Percentiles rank a stretch among this genome's conserved stretches.
Conservation (phyloP, 2,329 filamentous ascomycete genomes). For the Endocalyx cinctus region DNA sequence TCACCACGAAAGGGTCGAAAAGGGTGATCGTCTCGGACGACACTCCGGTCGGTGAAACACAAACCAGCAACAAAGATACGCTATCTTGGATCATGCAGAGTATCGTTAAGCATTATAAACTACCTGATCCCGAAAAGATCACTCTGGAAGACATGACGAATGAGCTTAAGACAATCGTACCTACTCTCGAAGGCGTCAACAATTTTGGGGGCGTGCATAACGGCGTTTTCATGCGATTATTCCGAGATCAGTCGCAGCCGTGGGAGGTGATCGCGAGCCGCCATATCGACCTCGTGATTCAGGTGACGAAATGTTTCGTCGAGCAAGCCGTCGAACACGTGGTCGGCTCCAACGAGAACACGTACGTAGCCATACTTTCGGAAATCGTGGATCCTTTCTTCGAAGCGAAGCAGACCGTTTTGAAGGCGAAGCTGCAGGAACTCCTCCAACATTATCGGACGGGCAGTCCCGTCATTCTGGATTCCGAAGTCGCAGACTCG, state of each 20-base stretch:
- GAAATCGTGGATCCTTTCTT: constrained; percentile 22
- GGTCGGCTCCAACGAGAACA: constrained; percentile 19
- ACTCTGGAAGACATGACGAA: constrained; percentile 9
- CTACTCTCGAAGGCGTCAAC: constrained; percentile 34
- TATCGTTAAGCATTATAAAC: constrained; percentile 27
- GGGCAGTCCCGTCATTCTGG: constrained; percentile 29
- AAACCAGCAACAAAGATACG: no score
- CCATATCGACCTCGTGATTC: constrained; percentile 29
- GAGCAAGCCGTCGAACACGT: constrained; percentile 31
- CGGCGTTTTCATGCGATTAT: constrained; percentile 33
- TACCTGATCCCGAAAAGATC: constrained; percentile 21
- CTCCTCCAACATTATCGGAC: constrained; percentile 32
- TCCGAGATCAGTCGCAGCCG: constrained; percentile 32
- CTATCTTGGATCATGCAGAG: no score
- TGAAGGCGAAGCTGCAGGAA: constrained; percentile 34
- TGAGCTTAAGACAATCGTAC: constrained; percentile 28
- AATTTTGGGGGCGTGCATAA: constrained; percentile 34
- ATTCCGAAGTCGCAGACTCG: constrained; percentile 25
- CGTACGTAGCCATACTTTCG: constrained; percentile 17
- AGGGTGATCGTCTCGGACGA: no score
- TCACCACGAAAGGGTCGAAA: constrained; percentile 23
- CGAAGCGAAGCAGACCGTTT: constrained; percentile 16
- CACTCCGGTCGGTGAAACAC: no score
- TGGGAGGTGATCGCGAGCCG: constrained; percentile 34
- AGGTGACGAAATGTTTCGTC: constrained; percentile 30